A percentile compares a stretch with the other conserved stretches of the same genome.
phyloP scores from a whole-genome alignment of 2,329 filamentous ascomycete genomes.

The Neoascochyta sp. region DNA sequence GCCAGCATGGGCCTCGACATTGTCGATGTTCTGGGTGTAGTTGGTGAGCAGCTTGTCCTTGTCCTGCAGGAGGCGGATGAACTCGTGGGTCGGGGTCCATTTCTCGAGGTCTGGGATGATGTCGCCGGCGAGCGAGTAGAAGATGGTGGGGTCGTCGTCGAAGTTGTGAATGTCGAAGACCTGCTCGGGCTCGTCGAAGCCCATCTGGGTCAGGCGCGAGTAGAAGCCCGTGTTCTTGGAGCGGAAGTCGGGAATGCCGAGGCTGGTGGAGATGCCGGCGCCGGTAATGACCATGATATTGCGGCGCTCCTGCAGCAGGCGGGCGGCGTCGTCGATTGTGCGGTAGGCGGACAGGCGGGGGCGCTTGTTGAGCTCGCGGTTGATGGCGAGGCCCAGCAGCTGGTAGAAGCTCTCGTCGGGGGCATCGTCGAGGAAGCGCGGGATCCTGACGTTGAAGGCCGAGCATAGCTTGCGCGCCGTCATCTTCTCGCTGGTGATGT shows the following conservation, averaged over 20 bases:
- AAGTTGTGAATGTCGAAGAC: slow-evolving; percentile 92
- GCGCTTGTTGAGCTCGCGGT: slow-evolving; percentile 75
- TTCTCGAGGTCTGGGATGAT: slow-evolving; percentile 77
- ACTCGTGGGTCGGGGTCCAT: slow-evolving; percentile 89
- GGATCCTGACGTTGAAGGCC: slow-evolving; percentile 75
- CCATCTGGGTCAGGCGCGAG: slow-evolving; percentile 74
- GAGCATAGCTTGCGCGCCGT: slow-evolving; percentile 80
- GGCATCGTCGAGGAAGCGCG: slow-evolving; percentile 66
- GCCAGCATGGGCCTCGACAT: slow-evolving; percentile 83
- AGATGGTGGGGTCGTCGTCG: slow-evolving; percentile 77
- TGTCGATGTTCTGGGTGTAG: slow-evolving; percentile 99
- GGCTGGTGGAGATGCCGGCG: slow-evolving; percentile 91
- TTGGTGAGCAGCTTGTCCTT: slow-evolving; percentile 89
- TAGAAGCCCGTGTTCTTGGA: slow-evolving; percentile 92
- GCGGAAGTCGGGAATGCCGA: slow-evolving; percentile 95
- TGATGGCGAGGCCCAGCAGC: slow-evolving; percentile 72
- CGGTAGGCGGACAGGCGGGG: slow-evolving; percentile 78
- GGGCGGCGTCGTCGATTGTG: slow-evolving; percentile 80
- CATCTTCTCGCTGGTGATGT: slow-evolving; percentile 56
- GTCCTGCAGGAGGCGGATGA: slow-evolving; percentile 84
- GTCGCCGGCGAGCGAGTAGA: slow-evolving; percentile 87
- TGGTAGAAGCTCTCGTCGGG: slow-evolving; percentile 72
- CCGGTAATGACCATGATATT: slow-evolving; percentile 95
- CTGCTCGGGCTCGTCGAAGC: slow-evolving; percentile 80
- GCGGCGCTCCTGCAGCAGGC: slow-evolving; percentile 65